phyloP scores from a whole-genome alignment of 1,139 yeast genomes.

The Saccharomyces hybrid region DNA sequence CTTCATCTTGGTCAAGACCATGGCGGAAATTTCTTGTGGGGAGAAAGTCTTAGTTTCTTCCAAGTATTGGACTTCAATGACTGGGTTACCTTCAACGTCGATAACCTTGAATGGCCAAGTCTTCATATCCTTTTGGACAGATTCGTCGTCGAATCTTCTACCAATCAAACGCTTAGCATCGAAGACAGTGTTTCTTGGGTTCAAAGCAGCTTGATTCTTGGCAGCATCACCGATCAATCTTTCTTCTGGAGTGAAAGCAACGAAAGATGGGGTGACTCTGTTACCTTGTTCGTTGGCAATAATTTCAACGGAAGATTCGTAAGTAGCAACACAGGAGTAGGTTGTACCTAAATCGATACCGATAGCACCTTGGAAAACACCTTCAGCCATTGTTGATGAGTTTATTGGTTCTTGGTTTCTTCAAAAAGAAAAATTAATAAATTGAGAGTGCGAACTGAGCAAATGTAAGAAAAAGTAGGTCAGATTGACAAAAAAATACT shows the following conservation, averaged over 20 bases:
- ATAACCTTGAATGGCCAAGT: slow-evolving; percentile 70
- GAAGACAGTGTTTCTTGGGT: slow-evolving; percentile 73
- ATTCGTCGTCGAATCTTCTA: slow-evolving; percentile 65
- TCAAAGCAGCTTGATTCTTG: slow-evolving; percentile 84
- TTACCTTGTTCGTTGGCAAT: slow-evolving; percentile 94
- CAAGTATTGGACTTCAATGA: slow-evolving; percentile 62
- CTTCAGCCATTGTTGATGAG: slow-evolving; percentile 71
- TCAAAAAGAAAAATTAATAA: background rate
- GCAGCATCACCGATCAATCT: slow-evolving; percentile 93
- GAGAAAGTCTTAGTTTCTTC: slow-evolving; percentile 69
- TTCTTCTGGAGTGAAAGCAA: slow-evolving; percentile 78
- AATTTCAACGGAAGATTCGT: slow-evolving; percentile 82
- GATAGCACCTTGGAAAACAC: slow-evolving; percentile 99
- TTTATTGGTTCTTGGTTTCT: background rate
- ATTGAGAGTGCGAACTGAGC: background rate
- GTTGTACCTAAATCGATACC: slow-evolving; percentile 95
- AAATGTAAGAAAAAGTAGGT: background rate
- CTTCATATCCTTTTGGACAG: slow-evolving; percentile 77
- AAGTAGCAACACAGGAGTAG: slow-evolving; percentile 92
- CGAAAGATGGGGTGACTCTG: slow-evolving; percentile 89
- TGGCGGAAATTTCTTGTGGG: slow-evolving; percentile 87
- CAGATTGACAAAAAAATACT: background rate
- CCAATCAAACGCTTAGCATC: slow-evolving; percentile 88
- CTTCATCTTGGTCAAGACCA: slow-evolving; percentile 89
- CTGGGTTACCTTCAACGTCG: slow-evolving; percentile 71